A percentile compares a stretch with the other conserved stretches of the same genome.
Conservation (phyloP, 371 early-diverging fungal genomes). For the Apophysomyces variabilis region DNA sequence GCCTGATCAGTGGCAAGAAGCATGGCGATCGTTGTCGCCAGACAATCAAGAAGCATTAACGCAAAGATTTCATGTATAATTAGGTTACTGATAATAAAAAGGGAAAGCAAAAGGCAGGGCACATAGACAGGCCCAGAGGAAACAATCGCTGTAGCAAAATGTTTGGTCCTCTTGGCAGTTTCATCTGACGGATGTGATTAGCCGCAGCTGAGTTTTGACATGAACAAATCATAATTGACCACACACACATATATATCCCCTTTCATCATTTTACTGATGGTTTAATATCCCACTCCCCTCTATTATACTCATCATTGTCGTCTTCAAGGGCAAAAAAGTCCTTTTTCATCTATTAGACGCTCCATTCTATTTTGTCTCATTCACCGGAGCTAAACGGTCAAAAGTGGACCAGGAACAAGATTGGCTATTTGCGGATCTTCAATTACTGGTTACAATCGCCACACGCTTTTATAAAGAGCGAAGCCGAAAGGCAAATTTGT, state of each 20-base stretch:
- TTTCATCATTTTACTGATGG: constrained; percentile 6
- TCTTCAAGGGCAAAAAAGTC: not conserved
- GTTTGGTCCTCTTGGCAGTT: no score
- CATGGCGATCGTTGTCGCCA: constrained; percentile 30
- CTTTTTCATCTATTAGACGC: not conserved
- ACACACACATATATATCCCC: constrained; percentile 1
- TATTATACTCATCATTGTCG: not conserved
- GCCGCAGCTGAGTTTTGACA: not conserved
- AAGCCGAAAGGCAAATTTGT: constrained; percentile 7
- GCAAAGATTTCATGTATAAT: constrained; percentile 16
- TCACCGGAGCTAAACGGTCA: not conserved
- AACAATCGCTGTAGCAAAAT: no score
- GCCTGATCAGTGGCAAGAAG: constrained; percentile 63
- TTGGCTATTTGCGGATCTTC: constrained; percentile 1
- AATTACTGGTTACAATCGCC: constrained; percentile 9
- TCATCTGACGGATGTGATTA: no score
- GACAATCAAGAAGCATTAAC: constrained; percentile 14
- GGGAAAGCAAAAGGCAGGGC: no score
- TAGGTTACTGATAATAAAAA: not conserved
- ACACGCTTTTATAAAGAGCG: constrained; percentile 10
- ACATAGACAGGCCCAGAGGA: no score
- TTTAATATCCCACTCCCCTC: not conserved
- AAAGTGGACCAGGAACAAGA: not conserved
- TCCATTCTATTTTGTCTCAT: not conserved
- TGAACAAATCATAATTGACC: constrained; percentile 8